A percentile compares a stretch with the other conserved stretches of the same genome.
phyloP scores from a whole-genome alignment of 257 asterid species.

The Perilla frutescens region DNA sequence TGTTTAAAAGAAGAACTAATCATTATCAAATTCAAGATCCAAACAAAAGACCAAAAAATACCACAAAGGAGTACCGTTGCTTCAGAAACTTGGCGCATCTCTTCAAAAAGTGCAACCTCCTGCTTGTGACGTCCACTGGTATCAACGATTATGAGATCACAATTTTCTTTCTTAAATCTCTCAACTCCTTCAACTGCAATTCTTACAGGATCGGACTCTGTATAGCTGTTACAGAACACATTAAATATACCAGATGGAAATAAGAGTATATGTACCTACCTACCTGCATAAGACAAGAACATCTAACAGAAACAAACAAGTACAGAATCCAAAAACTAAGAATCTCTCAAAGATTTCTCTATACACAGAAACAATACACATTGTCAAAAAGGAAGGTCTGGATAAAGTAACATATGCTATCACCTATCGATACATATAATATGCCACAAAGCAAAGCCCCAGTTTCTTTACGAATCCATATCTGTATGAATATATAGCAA shows the following conservation, averaged over 20 bases:
- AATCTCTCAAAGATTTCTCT: background rate
- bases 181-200: slow-evolving; percentile 97
- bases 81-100: slow-evolving; percentile 99
- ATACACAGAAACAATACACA: background rate
- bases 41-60: background rate
- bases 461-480: background rate
- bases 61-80: slow-evolving; percentile 60
- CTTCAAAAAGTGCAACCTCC: slow-evolving; percentile 95
- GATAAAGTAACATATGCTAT: slow-evolving; percentile 8
- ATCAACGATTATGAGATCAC: slow-evolving; percentile 94
- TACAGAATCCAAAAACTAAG: slow-evolving; percentile 11
- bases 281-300: slow-evolving; percentile 4
- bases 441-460: slow-evolving; percentile 10
- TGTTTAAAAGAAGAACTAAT: slow-evolving; percentile 20
- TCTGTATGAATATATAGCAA: background rate
- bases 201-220: slow-evolving; percentile 97
- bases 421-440: background rate
- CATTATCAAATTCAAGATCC: slow-evolving; percentile 14
- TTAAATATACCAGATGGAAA: background rate
- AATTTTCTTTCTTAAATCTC: slow-evolving; percentile 84
- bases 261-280: background rate
- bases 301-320: slow-evolving; percentile 13
- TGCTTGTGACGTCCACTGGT: slow-evolving; percentile 99
- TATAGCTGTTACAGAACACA: slow-evolving; percentile 70
- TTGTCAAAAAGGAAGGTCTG: background rate